Percentiles rank a stretch among this genome's conserved stretches.
Conservation (phyloP, 805 yeast genomes). For the Martiniozyma abietophila region DNA sequence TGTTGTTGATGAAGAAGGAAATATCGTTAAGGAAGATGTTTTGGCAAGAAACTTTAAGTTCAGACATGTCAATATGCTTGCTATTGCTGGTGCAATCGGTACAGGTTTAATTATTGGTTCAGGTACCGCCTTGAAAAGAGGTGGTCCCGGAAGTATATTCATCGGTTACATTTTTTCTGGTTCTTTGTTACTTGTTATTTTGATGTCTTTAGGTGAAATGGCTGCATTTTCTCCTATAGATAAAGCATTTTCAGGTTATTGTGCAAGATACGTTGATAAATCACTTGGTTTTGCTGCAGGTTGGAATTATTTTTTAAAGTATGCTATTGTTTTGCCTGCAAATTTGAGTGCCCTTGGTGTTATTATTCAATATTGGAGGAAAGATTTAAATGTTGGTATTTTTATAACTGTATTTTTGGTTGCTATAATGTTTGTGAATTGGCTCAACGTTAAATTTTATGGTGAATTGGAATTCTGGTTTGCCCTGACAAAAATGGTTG, state of each 20-base stretch:
- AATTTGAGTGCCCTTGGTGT: conserved; percentile 40
- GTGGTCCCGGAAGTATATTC: conserved; percentile 35
- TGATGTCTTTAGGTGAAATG: conserved; percentile 37
- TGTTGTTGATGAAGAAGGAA: conserved; percentile 2
- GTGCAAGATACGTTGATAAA: conserved; percentile 38
- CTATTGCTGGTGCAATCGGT: conserved; percentile 44
- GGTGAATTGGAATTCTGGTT: conserved; percentile 44
- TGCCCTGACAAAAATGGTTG: conserved; percentile 31
- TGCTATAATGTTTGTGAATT: conserved; percentile 33
- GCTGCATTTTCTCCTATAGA: conserved; percentile 39
- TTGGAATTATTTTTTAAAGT: conserved; percentile 39
- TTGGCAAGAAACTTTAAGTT: conserved; percentile 8
- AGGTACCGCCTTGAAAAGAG: conserved; percentile 29
- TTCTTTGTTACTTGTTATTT: conserved; percentile 32
- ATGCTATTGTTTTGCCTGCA: conserved; percentile 37
- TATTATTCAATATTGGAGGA: conserved; percentile 39
- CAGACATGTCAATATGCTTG: conserved; percentile 39
- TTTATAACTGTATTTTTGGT: conserved; percentile 34
- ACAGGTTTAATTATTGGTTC: conserved; percentile 37
- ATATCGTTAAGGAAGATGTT: not conserved
- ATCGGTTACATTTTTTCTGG: conserved; percentile 35
- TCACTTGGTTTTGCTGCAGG: conserved; percentile 39
- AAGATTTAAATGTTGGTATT: conserved; percentile 37
- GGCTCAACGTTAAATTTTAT: conserved; percentile 35
- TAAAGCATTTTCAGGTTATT: conserved; percentile 38